Conservation (phyloP, 257 asterid species). For the Nicotiana undulata region DNA sequence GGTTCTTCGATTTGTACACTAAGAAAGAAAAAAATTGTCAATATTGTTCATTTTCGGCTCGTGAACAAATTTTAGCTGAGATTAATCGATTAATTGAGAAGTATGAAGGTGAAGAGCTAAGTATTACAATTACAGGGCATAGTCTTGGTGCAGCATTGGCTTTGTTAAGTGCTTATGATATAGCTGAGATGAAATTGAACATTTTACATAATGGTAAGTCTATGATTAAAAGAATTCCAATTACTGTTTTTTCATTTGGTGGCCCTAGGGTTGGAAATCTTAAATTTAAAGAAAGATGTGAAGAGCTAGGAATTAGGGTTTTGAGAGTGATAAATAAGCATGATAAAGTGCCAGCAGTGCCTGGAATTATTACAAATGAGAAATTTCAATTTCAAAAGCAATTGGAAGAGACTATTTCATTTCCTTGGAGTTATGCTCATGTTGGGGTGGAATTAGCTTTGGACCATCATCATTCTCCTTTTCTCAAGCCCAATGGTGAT, state of each 20-base stretch:
- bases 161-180: constrained; percentile 56
- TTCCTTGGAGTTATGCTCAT: constrained; percentile 84
- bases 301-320: constrained; percentile 50
- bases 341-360: constrained; percentile 59
- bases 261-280: constrained; percentile 73
- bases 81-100: constrained; percentile 50
- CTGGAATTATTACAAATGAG: constrained; percentile 66
- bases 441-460: constrained; percentile 58
- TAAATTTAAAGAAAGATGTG: constrained; percentile 63
- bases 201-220: constrained; percentile 20
- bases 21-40: constrained; percentile 42
- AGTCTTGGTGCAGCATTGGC: constrained; percentile 83
- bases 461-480: constrained; percentile 54
- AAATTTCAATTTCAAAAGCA: constrained; percentile 50
- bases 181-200: constrained; percentile 53
- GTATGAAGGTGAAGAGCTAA: constrained; percentile 47
- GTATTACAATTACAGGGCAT: constrained; percentile 73
- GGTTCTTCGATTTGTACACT: constrained; percentile 70
- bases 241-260: constrained; percentile 46
- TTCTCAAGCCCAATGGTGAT: constrained; percentile 31
- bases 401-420: constrained; percentile 37
- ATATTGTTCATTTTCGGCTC: constrained; percentile 53
- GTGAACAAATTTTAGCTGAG: constrained; percentile 67
- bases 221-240: constrained; percentile 30
- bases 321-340: constrained; percentile 48